Base-by-base conservation (phyloP, 2,329 filamentous ascomycete genomes). In the Neofusicoccum ribis region DNA sequence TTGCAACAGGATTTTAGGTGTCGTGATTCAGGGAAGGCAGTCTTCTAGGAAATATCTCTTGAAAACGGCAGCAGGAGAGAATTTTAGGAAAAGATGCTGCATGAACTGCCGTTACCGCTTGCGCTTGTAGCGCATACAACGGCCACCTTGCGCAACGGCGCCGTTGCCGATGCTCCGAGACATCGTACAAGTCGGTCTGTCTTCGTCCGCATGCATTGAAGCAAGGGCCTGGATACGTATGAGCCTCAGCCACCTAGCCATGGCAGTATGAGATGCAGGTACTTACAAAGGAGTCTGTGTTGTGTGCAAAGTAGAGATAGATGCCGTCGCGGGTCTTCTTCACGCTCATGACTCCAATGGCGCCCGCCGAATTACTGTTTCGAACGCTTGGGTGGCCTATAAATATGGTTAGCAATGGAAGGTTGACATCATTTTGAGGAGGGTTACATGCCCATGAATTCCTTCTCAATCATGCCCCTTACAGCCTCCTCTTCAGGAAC, bases 291-390 rank as follows among this genome's bases (percentile, higher is more conserved):
- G 87, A 89, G 75, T 98, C 94, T 0, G 95, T 99, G 74, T 98
- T 99, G 82, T 99, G 95, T 1, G 91, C 93, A 80, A 96, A 99
- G 77, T 94, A 94, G 60, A 99, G 85, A 73, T 91, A 92, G 69
- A 92, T 88, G 1, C 92, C 93, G 23, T 86, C 83, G 12, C 82
- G 83, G 0, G 86, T 89, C 81, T 93, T 95, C 81, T 98, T 98
- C 71, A 97, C 91, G 0, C 89, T 88, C 82, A 99, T 88, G 65
- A 97, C 86, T 2, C 95, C 95, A 72, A 99, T 96, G 36, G 94
- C 93, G 3, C 91, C 92, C n/a, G 87, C 84, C 11, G 92, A 94
- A 63, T 89, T 86, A 71, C 92, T 95, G 71, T 89, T 84, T 70
- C 83, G 85, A 68, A 99, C 93, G 59, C 93, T 92, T 0, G 93